These are phyloP conservation scores for Aspergillus sp. DNA, from an alignment of 2,329 filamentous ascomycete genomes.

Conservation along the genomic window DNA sequence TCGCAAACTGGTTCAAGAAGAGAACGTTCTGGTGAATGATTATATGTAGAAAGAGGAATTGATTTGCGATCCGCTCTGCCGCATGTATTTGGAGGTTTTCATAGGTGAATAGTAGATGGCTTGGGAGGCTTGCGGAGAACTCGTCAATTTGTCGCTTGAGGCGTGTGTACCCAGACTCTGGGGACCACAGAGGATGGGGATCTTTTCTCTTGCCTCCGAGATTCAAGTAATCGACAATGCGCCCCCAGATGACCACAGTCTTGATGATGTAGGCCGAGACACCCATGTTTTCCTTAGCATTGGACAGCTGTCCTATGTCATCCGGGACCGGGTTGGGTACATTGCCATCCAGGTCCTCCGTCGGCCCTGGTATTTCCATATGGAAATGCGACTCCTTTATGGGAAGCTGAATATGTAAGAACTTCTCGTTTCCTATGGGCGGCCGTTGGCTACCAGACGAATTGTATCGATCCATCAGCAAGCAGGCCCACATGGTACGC, in stretches of 20 bases:
- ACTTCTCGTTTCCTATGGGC: slow-evolving; percentile 83
- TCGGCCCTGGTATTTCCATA: slow-evolving; percentile 81
- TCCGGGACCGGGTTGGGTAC: slow-evolving; percentile 56
- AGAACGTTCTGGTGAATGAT: slow-evolving; percentile 81
- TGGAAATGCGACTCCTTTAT: slow-evolving; percentile 86
- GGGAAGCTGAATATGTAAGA: slow-evolving; percentile 80
- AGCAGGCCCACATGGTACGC: slow-evolving; percentile 96
- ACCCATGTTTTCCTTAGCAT: slow-evolving; percentile 80
- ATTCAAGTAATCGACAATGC: slow-evolving; percentile 82
- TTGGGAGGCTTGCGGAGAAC: slow-evolving; percentile 63
- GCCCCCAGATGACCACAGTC: slow-evolving; percentile 80
- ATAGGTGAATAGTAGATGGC: slow-evolving; percentile 62
- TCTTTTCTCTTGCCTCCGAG: slow-evolving; percentile 80
- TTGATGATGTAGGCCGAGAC: slow-evolving; percentile 86
- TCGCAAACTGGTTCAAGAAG: slow-evolving; percentile 82
- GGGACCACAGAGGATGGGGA: slow-evolving; percentile 69
- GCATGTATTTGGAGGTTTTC: slow-evolving; percentile 82
- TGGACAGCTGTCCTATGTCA: slow-evolving; percentile 57
- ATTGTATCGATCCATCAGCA: slow-evolving; percentile 95
- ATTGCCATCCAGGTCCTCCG: slow-evolving; percentile 71
- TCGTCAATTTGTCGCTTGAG: slow-evolving; percentile 66
- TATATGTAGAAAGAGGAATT: slow-evolving; percentile 89
- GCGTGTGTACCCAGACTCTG: slow-evolving; percentile 66
- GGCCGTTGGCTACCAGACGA: slow-evolving; percentile 90
- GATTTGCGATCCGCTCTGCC: slow-evolving; percentile 78